Conservation (phyloP, 495 filamentous ascomycete species). For the Neurospora sp. region DNA sequence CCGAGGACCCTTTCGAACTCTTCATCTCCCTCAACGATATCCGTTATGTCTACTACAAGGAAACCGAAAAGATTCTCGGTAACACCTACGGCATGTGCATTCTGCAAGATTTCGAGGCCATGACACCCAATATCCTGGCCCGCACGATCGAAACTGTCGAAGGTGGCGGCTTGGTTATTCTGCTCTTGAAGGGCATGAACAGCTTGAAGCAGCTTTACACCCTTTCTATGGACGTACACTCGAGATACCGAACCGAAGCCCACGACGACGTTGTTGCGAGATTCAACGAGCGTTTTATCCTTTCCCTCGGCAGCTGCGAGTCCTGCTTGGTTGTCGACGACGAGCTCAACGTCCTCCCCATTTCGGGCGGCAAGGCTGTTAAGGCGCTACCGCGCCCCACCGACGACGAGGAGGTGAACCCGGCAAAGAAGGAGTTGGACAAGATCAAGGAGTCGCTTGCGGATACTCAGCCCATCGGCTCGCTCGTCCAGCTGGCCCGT, state of each 20-base stretch:
- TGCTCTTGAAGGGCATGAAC: constrained; percentile 92
- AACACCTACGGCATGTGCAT: constrained; percentile 99
- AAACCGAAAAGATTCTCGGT: constrained; percentile 98
- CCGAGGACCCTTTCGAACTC: constrained; percentile 93
- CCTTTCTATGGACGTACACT: constrained; percentile 95
- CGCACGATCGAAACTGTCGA: constrained; percentile 96
- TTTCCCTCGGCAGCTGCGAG: constrained; percentile 89
- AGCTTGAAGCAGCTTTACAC: constrained; percentile 97
- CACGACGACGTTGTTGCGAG: constrained; percentile 90
- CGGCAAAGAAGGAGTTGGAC: constrained; percentile 66
- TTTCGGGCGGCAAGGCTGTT: constrained; percentile 92
- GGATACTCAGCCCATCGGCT: constrained; percentile 77
- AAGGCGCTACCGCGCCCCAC: constrained; percentile 67
- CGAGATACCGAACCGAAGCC: constrained; percentile 92
- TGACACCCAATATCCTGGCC: constrained; percentile 92
- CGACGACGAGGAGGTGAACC: constrained; percentile 53
- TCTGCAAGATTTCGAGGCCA: constrained; percentile 94
- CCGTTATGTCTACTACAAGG: constrained; percentile 99
- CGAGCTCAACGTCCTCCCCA: constrained; percentile 93
- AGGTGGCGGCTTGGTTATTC: constrained; percentile 82
- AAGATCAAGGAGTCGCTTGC: constrained; percentile 78
- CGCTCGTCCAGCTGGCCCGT: constrained; percentile 71
- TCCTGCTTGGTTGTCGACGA: constrained; percentile 95
- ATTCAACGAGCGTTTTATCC: constrained; percentile 96
- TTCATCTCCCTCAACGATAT: constrained; percentile 96